phyloP scores from a whole-genome alignment of 1,284 basidiomycete species.

The Ganoderma lucidum region DNA sequence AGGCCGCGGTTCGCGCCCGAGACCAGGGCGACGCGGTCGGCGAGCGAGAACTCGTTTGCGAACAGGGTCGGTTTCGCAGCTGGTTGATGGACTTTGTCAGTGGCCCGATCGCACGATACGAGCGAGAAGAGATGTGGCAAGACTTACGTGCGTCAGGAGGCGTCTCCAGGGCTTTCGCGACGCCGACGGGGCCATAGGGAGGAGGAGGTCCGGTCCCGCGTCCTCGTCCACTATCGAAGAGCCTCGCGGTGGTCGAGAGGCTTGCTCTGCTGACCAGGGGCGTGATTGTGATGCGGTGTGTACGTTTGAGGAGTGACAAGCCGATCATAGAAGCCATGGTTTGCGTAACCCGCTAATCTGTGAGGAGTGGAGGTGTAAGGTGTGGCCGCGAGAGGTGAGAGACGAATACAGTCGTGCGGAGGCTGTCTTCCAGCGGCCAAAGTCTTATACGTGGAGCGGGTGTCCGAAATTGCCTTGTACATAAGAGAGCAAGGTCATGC shows the following conservation, averaged over 20 bases:
- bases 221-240: conserved; percentile 26
- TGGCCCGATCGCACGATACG: neutral
- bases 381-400: neutral
- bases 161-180: conserved; percentile 62
- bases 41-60: conserved; percentile 78
- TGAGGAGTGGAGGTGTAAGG: neutral
- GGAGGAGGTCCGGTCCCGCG: conserved; percentile 47
- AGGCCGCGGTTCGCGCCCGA: conserved; percentile 85
- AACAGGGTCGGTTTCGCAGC: conserved; percentile 47
- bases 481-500: conserved; percentile 29
- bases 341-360: neutral
- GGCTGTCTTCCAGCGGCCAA: conserved; percentile 2
- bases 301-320: conserved; percentile 8
- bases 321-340: conserved; percentile 19
- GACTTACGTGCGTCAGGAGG: conserved; percentile 35
- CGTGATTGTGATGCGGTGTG: neutral
- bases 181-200: conserved; percentile 67
- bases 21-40: conserved; percentile 78
- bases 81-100: conserved; percentile 8
- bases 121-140: neutral
- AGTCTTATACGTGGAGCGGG: conserved; percentile 17
- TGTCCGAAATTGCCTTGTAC: conserved; percentile 6
- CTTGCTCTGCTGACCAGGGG: conserved; percentile 11
- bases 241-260: conserved; percentile 24
- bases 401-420: neutral